phyloP scores from a whole-genome alignment of 1,284 basidiomycete species.

The Tremellales sp. region DNA sequence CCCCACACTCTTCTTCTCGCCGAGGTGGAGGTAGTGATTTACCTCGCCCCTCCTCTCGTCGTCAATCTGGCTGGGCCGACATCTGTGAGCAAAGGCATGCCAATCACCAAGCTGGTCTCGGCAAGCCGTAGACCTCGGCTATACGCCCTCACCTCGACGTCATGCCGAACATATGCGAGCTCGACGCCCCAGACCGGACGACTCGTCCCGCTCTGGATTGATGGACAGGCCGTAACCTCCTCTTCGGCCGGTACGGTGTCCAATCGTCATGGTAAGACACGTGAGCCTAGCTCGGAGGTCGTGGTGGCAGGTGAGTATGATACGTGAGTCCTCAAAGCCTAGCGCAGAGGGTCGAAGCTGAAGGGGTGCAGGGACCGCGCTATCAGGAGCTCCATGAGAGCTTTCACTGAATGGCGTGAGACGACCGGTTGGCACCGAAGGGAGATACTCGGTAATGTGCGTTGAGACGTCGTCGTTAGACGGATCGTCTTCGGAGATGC shows the following conservation, averaged over 20 bases:
- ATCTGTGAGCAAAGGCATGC: no score
- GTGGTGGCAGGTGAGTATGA: constrained; percentile 22
- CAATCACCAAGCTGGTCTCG: no score
- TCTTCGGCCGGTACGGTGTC: constrained; percentile 9
- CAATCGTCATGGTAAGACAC: constrained; percentile 12
- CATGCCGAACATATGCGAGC: no score
- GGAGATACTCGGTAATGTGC: constrained; percentile 17
- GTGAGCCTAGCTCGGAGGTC: constrained; percentile 14
- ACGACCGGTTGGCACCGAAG: constrained; percentile 18
- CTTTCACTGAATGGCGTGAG: constrained; percentile 18
- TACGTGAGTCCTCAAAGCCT: constrained; percentile 14
- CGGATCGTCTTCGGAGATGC: no score
- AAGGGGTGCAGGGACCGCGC: constrained; percentile 7
- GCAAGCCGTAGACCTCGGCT: no score
- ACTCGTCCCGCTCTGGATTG: constrained; percentile 25
- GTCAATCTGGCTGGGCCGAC: no score
- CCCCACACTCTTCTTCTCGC: no score
- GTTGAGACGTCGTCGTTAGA: background rate
- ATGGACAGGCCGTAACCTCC: constrained; percentile 7
- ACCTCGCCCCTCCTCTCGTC: no score
- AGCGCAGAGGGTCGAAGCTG: background rate
- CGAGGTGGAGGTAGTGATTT: no score
- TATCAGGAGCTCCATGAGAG: constrained; percentile 7
- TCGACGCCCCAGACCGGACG: no score
- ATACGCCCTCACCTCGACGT: no score